Percentiles rank a stretch among this genome's conserved stretches.
Evolutionary conservation across 1,284 basidiomycete species (phyloP).

Genomic region (Coniophora puteana): DNA sequence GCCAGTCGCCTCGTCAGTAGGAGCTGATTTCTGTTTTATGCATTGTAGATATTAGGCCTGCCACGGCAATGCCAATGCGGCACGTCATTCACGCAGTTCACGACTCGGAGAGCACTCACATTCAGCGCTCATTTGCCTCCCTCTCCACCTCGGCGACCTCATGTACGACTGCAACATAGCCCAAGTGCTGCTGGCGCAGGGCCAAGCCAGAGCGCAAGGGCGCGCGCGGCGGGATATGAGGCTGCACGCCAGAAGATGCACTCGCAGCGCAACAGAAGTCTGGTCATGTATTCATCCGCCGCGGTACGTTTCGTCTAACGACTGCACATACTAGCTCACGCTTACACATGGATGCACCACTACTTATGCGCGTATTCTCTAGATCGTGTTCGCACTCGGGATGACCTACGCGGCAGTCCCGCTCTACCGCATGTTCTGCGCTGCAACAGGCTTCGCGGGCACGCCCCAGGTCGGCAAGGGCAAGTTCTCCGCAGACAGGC

Average conservation of each 20-base stretch:
- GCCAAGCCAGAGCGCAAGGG: too few relatives aligned
- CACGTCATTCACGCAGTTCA: too few relatives aligned
- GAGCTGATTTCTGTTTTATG: background rate
- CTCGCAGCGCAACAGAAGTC: slow-evolving; percentile 58
- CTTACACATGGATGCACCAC: too few relatives aligned
- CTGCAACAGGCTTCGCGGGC: slow-evolving; percentile 95
- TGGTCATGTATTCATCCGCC: slow-evolving; percentile 80
- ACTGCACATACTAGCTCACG: slow-evolving; percentile 4
- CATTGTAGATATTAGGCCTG: too few relatives aligned
- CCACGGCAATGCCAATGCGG: too few relatives aligned
- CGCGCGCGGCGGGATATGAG: too few relatives aligned
- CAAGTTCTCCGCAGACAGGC: slow-evolving; percentile 77
- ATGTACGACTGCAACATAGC: too few relatives aligned
- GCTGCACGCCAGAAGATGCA: slow-evolving; percentile 33
- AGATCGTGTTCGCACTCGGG: slow-evolving; percentile 83
- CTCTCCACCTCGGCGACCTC: too few relatives aligned
- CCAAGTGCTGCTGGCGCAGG: too few relatives aligned
- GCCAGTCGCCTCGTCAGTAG: background rate
- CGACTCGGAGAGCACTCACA: background rate
- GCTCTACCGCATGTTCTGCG: slow-evolving; percentile 96
- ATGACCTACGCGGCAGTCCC: slow-evolving; percentile 96
- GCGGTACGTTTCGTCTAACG: slow-evolving; percentile 46
- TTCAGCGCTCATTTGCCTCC: too few relatives aligned
- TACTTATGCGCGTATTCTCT: too few relatives aligned
- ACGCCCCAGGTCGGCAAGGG: slow-evolving; percentile 87